Base-by-base conservation (phyloP, 805 yeast species). In the Kluyveromyces dobzhanskii region DNA sequence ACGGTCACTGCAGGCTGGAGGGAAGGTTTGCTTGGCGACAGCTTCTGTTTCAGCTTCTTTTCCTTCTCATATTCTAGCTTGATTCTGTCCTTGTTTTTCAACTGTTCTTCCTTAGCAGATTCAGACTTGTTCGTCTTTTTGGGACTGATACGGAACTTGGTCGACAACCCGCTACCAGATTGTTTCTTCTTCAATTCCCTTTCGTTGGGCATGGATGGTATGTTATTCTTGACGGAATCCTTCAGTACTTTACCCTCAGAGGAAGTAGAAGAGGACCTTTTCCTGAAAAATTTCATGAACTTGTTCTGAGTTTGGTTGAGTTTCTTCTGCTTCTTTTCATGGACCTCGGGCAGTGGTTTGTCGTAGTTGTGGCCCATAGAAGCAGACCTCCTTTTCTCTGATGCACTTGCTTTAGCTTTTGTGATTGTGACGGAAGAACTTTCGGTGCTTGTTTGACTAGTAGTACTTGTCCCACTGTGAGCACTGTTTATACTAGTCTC, bases 271-370 rank as follows among this genome's bases (percentile, higher is more conserved):
- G 28, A 42, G 18, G 41, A 26, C 29, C 43, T 50, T 23, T 51
- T 49, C 35, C 44, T 51, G 28, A 51, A 51, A 19, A 51, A 35
- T 28, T 47, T 54, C 6, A 48, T 57, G 34, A 56, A 49, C 37
- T 54, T 53, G 37, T 54, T 50, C 35, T 53, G 57, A 10, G 49
- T 40, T 10, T 43, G 18, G 14, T 16, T 24, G 5, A 14, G 9
- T 24, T 34, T 34, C 17, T 26, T 34, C 24, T 8, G 17, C 21
- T 28, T 33, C 16, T 18, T 34, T 8, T 10, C 19, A 14, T 33
- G 4, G 11, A 25, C 11, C 17, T 18, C 35, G 4, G 18, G n/a
- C 6, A 35, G 18, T 13, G 13, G 6, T n/a, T 30, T 31, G 13
- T 18, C 32, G n/a, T n/a, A 17, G 10, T 27, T 30, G 6, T 23